Evolutionary conservation across 768 basidiomycete species (phyloP).

Genomic region (Pisolithus albus): DNA sequence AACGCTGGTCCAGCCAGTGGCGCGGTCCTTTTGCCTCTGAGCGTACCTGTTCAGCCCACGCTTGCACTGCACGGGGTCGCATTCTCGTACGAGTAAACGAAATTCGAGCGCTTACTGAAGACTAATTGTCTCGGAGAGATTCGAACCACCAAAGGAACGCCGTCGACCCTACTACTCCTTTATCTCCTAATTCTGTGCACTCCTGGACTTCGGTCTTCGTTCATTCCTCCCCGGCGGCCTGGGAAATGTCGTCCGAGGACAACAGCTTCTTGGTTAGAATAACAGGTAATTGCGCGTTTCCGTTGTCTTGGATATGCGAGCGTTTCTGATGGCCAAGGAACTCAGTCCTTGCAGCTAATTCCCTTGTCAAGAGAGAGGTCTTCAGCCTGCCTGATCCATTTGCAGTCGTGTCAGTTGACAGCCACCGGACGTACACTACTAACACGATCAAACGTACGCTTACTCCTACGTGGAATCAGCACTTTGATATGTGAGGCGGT

Average conservation of each 20-base stretch:
- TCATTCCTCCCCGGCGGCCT: neutral
- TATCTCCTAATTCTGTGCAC: neutral
- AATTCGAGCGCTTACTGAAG: no score
- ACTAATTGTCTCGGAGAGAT: no score
- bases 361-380: slow-evolving; percentile 69
- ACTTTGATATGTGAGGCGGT: slow-evolving; percentile 70
- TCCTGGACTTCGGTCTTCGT: neutral
- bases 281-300: slow-evolving; percentile 12
- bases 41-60: no score
- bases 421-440: slow-evolving; percentile 75
- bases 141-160: neutral
- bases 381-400: slow-evolving; percentile 84
- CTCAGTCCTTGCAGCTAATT: slow-evolving; percentile 69
- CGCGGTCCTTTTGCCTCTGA: no score
- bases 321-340: neutral
- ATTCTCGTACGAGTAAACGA: no score
- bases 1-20: no score
- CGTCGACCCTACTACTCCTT: neutral
- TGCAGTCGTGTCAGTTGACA: slow-evolving; percentile 81
- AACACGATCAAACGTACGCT: slow-evolving; percentile 61
- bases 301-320: neutral
- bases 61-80: no score
- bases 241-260: slow-evolving; percentile 18
- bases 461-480: slow-evolving; percentile 77
- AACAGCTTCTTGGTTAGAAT: slow-evolving; percentile 15